These are phyloP conservation scores for Chaetoceros tenuissimus DNA, from an alignment of 108 stramenopile species.

Conservation along the genomic window DNA sequence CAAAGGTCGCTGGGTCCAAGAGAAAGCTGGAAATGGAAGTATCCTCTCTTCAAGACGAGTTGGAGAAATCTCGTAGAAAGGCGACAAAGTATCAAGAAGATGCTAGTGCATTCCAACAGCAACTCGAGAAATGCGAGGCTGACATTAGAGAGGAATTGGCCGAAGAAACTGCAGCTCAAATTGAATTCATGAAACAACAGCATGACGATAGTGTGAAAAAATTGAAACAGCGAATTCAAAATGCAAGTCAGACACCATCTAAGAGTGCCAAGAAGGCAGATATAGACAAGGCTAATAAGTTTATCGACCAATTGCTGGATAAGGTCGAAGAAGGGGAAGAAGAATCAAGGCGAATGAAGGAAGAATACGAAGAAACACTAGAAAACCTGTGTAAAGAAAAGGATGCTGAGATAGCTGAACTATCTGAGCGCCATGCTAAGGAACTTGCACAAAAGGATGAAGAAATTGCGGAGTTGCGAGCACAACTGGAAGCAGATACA, in stretches of 20 bases:
- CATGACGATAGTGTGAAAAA: slow-evolving; percentile 48
- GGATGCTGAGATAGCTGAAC: slow-evolving; percentile 19
- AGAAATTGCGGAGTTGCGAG: background rate
- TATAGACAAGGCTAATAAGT: slow-evolving; percentile 30
- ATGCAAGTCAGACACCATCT: slow-evolving; percentile 10
- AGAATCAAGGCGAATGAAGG: slow-evolving; percentile 70
- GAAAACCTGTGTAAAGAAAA: slow-evolving; percentile 30
- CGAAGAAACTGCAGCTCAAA: background rate
- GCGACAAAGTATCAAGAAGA: slow-evolving; percentile 14
- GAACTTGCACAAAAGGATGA: background rate
- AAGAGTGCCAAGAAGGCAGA: slow-evolving; percentile 29
- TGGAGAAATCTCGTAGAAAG: slow-evolving; percentile 9
- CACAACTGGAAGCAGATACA: background rate
- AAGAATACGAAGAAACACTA: slow-evolving; percentile 40
- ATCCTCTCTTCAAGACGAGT: slow-evolving; percentile 19
- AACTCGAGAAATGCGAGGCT: slow-evolving; percentile 25
- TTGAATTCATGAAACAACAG: slow-evolving; percentile 32
- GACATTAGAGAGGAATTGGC: slow-evolving; percentile 13
- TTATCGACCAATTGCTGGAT: slow-evolving; percentile 57
- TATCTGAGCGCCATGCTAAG: slow-evolving; percentile 4
- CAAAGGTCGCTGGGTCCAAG: background rate
- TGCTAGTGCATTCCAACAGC: slow-evolving; percentile 10
- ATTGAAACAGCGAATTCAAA: slow-evolving; percentile 30
- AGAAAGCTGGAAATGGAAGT: background rate
- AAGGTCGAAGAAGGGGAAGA: slow-evolving; percentile 77